A percentile compares a stretch with the other conserved stretches of the same genome.
phyloP scores from a whole-genome alignment of 1,139 yeast genomes.

The Debaryomycetaceae sp. region DNA sequence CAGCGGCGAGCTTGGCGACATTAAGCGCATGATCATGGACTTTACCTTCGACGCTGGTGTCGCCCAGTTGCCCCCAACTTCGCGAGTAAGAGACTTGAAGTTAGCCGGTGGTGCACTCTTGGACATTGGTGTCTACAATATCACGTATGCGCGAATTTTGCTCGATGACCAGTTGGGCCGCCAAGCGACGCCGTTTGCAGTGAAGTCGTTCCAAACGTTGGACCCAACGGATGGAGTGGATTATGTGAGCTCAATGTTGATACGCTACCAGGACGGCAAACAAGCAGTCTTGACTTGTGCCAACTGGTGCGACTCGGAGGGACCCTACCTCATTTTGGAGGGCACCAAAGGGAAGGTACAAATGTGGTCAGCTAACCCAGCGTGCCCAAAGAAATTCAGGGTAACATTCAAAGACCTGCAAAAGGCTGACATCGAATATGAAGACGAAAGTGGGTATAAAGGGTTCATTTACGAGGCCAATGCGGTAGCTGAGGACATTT shows the following conservation, averaged over 20 bases:
- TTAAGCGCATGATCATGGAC: conserved; percentile 38
- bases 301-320: conserved; percentile 23
- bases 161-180: conserved; percentile 30
- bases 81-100: conserved; percentile 37
- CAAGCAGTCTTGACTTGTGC: conserved; percentile 35
- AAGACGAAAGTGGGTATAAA: conserved; percentile 25
- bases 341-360: conserved; percentile 36
- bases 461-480: conserved; percentile 54
- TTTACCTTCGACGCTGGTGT: conserved; percentile 32
- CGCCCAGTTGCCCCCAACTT: conserved; percentile 20
- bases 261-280: conserved; percentile 30
- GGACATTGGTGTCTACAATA: conserved; percentile 56
- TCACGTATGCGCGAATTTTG: conserved; percentile 44
- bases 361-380: conserved; percentile 34
- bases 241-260: conserved; percentile 29
- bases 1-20: conserved; percentile 45
- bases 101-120: conserved; percentile 61
- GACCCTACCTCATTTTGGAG: conserved; percentile 30
- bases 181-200: conserved; percentile 23
- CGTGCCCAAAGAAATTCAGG: conserved; percentile 22
- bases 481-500: conserved; percentile 41
- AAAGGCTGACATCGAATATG: conserved; percentile 15
- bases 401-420: conserved; percentile 20
- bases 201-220: conserved; percentile 28
- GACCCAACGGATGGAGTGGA: conserved; percentile 27